phyloP scores from a whole-genome alignment of 2,329 filamentous ascomycete species.

The Alternaria atra region DNA sequence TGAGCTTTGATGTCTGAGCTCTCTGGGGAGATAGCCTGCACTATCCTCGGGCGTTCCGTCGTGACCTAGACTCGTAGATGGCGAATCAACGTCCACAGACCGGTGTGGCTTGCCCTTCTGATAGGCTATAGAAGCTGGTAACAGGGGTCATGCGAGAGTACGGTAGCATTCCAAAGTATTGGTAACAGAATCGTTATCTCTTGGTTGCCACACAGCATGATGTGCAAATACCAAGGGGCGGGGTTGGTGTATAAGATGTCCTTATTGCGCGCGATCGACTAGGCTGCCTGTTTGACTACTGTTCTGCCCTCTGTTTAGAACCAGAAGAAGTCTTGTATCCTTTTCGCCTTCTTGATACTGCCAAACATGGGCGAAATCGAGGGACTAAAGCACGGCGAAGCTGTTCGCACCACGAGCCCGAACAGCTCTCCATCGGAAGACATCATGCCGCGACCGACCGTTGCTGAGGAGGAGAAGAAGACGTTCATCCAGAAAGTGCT shows the following conservation, averaged over 20 bases:
- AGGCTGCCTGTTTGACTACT: conserved; percentile 1
- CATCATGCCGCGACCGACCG: conserved; percentile 20
- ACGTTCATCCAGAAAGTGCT: conserved; percentile 51
- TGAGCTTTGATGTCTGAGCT: not conserved
- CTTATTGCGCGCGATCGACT: conserved; percentile 5
- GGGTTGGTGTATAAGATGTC: conserved; percentile 29
- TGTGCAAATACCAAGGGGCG: conserved; percentile 16
- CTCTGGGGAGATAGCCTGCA: not conserved
- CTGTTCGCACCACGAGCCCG: conserved; percentile 21
- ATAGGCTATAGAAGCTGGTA: conserved; percentile 1
- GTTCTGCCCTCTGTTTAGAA: not conserved
- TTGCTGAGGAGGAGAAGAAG: conserved; percentile 30
- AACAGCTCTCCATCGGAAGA: conserved; percentile 16
- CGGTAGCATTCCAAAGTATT: not conserved
- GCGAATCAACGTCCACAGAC: conserved; percentile 4
- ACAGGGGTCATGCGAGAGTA: conserved; percentile 1
- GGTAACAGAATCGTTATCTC: conserved; percentile 29
- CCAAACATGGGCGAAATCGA: conserved; percentile 30
- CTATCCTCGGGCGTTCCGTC: not conserved
- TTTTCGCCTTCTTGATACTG: not conserved
- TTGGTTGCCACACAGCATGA: conserved; percentile 24
- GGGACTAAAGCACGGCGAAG: conserved; percentile 23
- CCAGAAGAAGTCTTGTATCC: not conserved
- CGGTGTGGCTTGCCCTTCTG: not conserved
- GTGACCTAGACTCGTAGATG: not conserved